Base-by-base conservation (phyloP, 352 stramenopile genomes). In the Phytophthora vignae region DNA sequence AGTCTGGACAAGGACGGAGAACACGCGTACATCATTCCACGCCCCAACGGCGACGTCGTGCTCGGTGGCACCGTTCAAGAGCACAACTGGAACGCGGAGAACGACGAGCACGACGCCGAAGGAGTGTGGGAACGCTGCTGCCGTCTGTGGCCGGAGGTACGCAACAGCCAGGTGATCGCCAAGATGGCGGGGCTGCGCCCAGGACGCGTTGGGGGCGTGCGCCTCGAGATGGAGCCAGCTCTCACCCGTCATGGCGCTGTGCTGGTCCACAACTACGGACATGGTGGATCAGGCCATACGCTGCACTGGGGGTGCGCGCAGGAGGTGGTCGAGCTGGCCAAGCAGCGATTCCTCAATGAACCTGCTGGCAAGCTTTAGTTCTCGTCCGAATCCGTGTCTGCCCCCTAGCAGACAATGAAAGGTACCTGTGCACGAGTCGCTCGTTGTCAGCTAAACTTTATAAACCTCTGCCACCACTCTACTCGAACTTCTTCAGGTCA, bases 231-330 rank as follows among this genome's bases (percentile, higher is more conserved):
- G 19, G 75, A 89, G 14, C 21, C 79, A 0, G 48, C 49, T n/a
- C 73, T 62, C 40, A 85, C 73, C 3, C 63, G 44, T 2, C 44
- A 52, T 38, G 81, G 83, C 2, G 81, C 85, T 0, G 3, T 84
- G 2, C 64, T 93, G 38, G 83, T 93, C 74, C 83, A 93, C 79
- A 93, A 91, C 75, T 93, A 93, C 29, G 85, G 71, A 1, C 85
- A 93, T 48, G 74, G 60, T 4, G 85, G 85, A 31, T 91, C 82
- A 25, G 85, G 85, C 27, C 85, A 91, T 60, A 93, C 83, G 9
- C 67, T 93, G 38, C 85, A 93, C 50, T 90, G 83, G 82, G 83
- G 85, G 0, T 93, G 83, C 55, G 85, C 85, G 7, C 69, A 81
- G 29, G 81, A 90, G 19, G 85, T 90, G 21, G 78, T 80, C 53